Evolutionary conservation across 1,284 basidiomycete genomes (phyloP), one percentile per base, ranked within the genome.

Genomic region (Vanrija humicola): DNA sequence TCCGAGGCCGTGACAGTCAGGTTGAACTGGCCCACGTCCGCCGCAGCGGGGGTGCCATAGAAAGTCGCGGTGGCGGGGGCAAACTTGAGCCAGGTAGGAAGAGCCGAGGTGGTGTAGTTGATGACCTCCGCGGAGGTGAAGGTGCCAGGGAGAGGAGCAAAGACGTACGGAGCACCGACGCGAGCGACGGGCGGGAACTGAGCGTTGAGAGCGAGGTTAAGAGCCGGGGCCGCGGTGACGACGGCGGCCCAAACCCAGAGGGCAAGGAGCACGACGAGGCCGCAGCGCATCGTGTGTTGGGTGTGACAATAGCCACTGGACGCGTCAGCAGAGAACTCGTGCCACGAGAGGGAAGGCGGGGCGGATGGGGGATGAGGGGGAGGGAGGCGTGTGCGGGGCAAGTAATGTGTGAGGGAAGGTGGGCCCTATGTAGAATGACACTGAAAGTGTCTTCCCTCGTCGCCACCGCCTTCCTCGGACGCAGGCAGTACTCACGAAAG

Each of bases 71-170:
- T 53, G 3, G 61, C 58, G 14, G 67, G 45, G 18, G 70, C 62
- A 59, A 72, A 77, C 15, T 62, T 62, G 39, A 82, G 69, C 82
- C 82, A 83, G 10, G 63, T 28, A 0, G 82, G 81, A 10, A 82
- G 67, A 6, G 66, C 59, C 0, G 73, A 71, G 6, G 76, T 73
- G 5, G 76, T 72, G 23, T 71, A 73, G 15, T 76, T 69, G 48
- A 77, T 67, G 5, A 73, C 64, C n/a, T n/a, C 70, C 58, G 58
- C 72, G 4, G 63, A 57, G 16, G 58, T 55, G 64, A 78, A 79
- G 2, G 78, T 72, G 25, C 62, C 66, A 21, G 74, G 69, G 19
- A 77, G 64, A 34, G 77, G 63, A 25, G 66, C 64, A 58, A 77
- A 80, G 38, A 64, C 58, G 63, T 72, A 80, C 15, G 59, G 54